Evolutionary conservation across 2,329 filamentous ascomycete genomes (phyloP), one percentile per base, ranked within the genome.

Genomic region (Diplocarpon rosae): DNA sequence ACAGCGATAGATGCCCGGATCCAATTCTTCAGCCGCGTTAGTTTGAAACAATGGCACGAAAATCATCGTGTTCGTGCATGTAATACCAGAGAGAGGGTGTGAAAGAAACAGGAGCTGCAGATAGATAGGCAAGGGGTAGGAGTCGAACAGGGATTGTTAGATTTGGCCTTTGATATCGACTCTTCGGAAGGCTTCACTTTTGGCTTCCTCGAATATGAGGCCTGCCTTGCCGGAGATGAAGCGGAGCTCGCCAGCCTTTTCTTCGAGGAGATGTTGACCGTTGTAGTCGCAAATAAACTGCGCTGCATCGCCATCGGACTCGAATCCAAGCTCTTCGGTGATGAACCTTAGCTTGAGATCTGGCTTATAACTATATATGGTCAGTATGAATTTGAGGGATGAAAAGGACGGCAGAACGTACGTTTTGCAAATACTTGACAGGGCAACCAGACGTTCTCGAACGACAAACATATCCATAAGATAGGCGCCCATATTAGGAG

Each of bases 381-480:
- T 83, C 68, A 83, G 75, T 57, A 58, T 16, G n/a, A 7, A 13
- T 17, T 27, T 24, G 34, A 33, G 24, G 5, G 40, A 1, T 11
- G 5, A 40, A 1, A 10, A 10, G 37, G n/a, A 39, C 17, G 33
- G 16, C 34, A 14, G 31, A 47, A 78, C 90, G 71, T 70, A 98
- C 92, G 85, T 80, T 85, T 77, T 93, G 76, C 88, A 95, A 56
- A 98, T 92, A 63, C 83, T 86, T 64, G 87, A 83, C 62, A 98
- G 69, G 54, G 92, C 92, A 61, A 83, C 81, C 54, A 98, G 77
- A 59, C 92, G 85, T 70, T 98, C 90, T 62, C 92, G 82, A 59
- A 81, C 81, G 63, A 96, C 84, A 70, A 98, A 96, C 86, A 95
- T 95, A 70, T 98, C 92, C 85, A 98, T 94, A 41, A 98, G 76